Evolutionary conservation across 2,329 filamentous ascomycete genomes (phyloP), one percentile per base, ranked within the genome.

Genomic region (Nemania serpens): DNA sequence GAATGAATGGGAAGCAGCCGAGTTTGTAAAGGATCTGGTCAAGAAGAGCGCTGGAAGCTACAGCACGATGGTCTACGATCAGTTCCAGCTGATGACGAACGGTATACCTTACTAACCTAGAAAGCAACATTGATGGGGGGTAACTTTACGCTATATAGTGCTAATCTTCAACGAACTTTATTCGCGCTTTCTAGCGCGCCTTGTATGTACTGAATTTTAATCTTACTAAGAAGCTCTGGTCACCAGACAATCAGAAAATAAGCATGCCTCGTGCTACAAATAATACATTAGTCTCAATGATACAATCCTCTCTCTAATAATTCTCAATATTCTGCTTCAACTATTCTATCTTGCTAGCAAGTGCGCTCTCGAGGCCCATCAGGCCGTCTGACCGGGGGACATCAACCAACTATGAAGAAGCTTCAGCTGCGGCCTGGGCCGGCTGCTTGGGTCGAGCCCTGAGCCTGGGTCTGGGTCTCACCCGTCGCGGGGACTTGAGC

Each of bases 11-110:
- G 95, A 99, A 77, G 95, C 96, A 0, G 95, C 94, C 0, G 93
- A 97, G 63, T 96, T 95, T 70, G 96, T 99, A 87, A 87, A 89
- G 68, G 91, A 91, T 56, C 80, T 98, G 70, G 90, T 97, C 72
- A 89, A 88, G 80, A 96, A 90, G 83, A 97, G 93, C 74, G 91
- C 95, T 72, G 86, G 88, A 60, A 97, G 91, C 78, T 91, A 95
- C 74, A 93, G 90, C 58, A 99, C 95, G 1, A 93, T 91, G 67
- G 90, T 94, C 49, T 99, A 99, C 75, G 96, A 99, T 78, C 91
- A 97, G 76, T 99, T 97, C 82, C 95, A 99, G 81, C 80, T 97
- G 71, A 80, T 97, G 77, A 98, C 95, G 34, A 98, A 99, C 74
- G 95, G 94, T 6, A 99, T 99, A 75, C 95, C 95, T 36, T 98